Base-by-base conservation (phyloP, 1,139 yeast species). In the Lodderomyces theae region DNA sequence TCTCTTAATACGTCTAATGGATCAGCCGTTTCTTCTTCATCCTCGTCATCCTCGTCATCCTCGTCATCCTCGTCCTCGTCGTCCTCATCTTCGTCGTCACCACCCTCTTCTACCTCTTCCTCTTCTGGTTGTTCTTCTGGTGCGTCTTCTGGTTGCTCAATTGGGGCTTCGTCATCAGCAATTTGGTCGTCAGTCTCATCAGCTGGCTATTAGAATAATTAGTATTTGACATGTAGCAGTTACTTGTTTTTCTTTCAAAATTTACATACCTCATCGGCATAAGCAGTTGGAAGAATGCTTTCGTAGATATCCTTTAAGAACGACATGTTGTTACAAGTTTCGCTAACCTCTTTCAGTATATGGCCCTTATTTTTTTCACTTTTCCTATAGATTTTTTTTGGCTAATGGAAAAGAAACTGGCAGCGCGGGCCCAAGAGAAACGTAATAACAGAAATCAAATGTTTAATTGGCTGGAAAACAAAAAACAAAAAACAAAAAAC, bases 261-360 rank as follows among this genome's bases (percentile, higher is more conserved):
- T n/a, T n/a, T n/a, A 70, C 77, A 55, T 69, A 76, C 82, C 63
- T 80, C 90, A 63, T 86, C 96, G 59, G 96, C 96, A 69, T 77
- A 80, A 45, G 95, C 96, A 53, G 87, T 77, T 62, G 96, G 96
- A 55, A 81, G 69, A 51, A 86, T 76, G 51, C 86, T 76, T 65
- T 88, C 96, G 69, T 86, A 83, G 61, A 89, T 72, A 66, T 87
- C 95, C 73, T 79, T 72, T 63, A 77, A 77, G 60, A 86, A 74
- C 54, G 82, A 74, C 77, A 72, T 71, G 31, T 31, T n/a, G 5
- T 5, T 25, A n/a, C n/a, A n/a, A n/a, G 9, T 16, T 38, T 19
- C 31, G 13, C 34, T 8, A 19, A 15, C 11, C 18, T 15, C 10
- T 7, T 15, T 28, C 9, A 11, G 15, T 28, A 12, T 12, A 32